Evolutionary conservation across 1,284 basidiomycete species (phyloP), one percentile per base, ranked within the genome.

Genomic region (Leccinum fallax): DNA sequence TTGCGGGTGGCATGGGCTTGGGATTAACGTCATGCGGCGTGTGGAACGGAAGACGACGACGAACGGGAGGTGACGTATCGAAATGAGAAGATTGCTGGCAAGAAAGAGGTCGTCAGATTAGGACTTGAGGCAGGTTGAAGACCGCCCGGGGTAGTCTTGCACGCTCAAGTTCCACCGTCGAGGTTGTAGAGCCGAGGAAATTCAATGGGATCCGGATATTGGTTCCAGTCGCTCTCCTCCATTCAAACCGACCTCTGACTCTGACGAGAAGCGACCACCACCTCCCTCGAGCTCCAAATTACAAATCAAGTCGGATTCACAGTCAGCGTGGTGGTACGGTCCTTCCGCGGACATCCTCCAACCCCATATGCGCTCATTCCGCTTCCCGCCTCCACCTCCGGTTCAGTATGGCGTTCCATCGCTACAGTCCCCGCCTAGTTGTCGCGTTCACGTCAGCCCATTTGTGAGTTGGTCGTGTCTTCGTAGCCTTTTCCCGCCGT

Each of bases 391-490:
- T 34, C 68, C 59, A 10, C 21, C 21, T 2, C 21, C 21, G 2
- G 21, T 21, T 21, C 21, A 21, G 24, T 24, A 24, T 24, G 69
- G 52, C 0, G 61, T 57, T 2, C 67, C 67, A 11, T 59, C 66
- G 7, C 8, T 61, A 13, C 71, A 59, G 1, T 61, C 63, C 19
- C 56, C 64, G 4, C 49, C 70, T n/a, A 58, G 56, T 28, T 40
- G 59, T 48, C 62, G 51, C 13, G 58, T 61, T 61, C 24, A 19
- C 55, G 2, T 55, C 68, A 8, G 57, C 52, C 62, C 7, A 53
- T 53, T 21, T 66, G 69, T 74, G 62, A 74, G 69, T 69, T 48
- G 43, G 13, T 6, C 0, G 21, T 57, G 19, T 65, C 40, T 67
- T 58, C 16, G 43, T 62, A 36, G 49, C 16, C n/a, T 57, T 5